Evolutionary conservation across 2,329 filamentous ascomycete species (phyloP), one percentile per base, ranked within the genome.

Genomic region (Arthroderma uncinatum): DNA sequence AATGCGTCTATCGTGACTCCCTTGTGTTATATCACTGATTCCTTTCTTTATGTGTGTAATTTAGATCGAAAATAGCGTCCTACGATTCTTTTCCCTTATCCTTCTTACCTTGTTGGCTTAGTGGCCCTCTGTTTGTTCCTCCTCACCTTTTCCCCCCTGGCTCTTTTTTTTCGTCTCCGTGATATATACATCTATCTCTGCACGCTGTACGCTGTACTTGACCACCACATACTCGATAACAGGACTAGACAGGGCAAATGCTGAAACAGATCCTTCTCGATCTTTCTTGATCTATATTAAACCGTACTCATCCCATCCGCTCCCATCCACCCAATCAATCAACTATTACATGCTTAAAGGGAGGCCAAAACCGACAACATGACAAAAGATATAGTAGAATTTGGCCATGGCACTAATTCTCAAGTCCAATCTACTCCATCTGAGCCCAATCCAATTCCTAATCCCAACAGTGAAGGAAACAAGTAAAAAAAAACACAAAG

Each of bases 1-100:
- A n/a, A n/a, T n/a, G n/a, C 1, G 25, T 28, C 44, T 30, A n/a
- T 21, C 23, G 14, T 39, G 36, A 12, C 36, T 39, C 8, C 19
- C 19, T n/a, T 23, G 50, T 53, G 53, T n/a, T 30, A 39, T 55
- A 55, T 16, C 53, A 23, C 37, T 37, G 34, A 21, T 53, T 53
- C 34, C n/a, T 53, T 39, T 39, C 34, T 36, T 53, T 36, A 36
- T 21, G 50, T 53, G 50, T 53, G 30, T 53, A 36, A 53, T 53
- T 39, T 53, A 53, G 47, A 25, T 53, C 23, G 23, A 53, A 53
- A 36, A 53, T 53, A 53, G 50, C 30, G 50, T 19, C 34, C 19
- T 53, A 53, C 16, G 28, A 37, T 16, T 12, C 19, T 19, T 53
- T 53, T 36, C n/a, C 50, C 30, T 12, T 53, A 8, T 48, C 23